phyloP scores from a whole-genome alignment of 257 asterid species.

The Penstemon eatonii region DNA sequence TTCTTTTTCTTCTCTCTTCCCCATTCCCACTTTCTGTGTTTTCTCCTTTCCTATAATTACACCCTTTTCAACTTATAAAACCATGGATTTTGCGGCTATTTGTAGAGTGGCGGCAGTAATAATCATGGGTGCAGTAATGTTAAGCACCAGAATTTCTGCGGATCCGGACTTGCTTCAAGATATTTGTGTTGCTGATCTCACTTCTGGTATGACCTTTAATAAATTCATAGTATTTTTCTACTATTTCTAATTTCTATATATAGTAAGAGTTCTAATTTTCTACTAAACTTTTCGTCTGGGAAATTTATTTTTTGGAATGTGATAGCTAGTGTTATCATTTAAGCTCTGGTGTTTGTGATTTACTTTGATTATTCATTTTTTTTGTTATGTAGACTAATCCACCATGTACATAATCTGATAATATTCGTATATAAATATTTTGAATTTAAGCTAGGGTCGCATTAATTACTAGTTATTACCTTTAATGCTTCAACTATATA shows the following conservation, averaged over 20 bases:
- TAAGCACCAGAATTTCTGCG: constrained; percentile 31
- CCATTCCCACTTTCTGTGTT: not conserved
- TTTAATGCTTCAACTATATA: not conserved
- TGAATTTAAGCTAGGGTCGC: not conserved
- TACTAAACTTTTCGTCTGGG: not conserved
- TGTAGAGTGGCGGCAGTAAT: not conserved
- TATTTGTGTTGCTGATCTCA: constrained; percentile 66
- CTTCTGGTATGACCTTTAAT: constrained; percentile 32
- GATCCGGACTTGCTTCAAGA: constrained; percentile 71
- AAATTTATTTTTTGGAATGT: not conserved
- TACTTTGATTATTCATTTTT: not conserved
- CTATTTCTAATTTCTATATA: not conserved
- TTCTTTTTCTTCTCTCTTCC: not conserved
- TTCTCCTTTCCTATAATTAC: not conserved
- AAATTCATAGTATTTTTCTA: not conserved
- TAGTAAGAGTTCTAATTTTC: no score
- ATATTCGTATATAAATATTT: no score
- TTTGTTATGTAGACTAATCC: not conserved
- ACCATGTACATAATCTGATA: no score
- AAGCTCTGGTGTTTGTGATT: not conserved
- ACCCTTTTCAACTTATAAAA: not conserved
- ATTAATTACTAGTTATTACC: not conserved
- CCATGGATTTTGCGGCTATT: constrained; percentile 10
- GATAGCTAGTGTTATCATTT: not conserved
- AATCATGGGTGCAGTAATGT: not conserved